phyloP scores from a whole-genome alignment of 140 eudicot species.

The Oenanthe javanica region DNA sequence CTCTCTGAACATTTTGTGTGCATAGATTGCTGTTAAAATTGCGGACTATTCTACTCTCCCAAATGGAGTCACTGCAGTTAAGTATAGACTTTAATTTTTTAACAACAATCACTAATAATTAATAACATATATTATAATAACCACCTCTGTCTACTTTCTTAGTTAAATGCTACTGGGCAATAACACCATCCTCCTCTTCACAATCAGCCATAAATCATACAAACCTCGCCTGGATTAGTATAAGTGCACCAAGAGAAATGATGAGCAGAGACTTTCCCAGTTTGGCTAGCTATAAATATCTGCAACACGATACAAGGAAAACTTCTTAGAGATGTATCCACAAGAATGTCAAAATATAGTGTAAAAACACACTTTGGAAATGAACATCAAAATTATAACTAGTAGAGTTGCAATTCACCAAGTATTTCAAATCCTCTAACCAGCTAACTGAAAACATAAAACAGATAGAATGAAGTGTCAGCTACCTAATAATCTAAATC shows the following conservation, averaged over 20 bases:
- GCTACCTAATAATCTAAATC: background rate
- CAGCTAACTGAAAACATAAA: background rate
- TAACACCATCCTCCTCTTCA: background rate
- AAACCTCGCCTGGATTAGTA: too few relatives aligned
- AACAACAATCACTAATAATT: background rate
- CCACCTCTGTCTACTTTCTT: background rate
- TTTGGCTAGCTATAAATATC: background rate
- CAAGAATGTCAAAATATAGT: background rate
- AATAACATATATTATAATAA: background rate
- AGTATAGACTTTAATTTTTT: background rate
- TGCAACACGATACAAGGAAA: background rate
- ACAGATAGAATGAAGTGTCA: background rate
- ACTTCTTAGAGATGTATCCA: background rate
- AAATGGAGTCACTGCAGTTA: constrained; percentile 1
- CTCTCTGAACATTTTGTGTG: background rate
- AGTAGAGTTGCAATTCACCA: background rate
- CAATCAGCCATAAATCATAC: background rate
- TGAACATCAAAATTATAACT: background rate
- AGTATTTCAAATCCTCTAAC: background rate
- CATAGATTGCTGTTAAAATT: background rate
- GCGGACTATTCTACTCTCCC: background rate
- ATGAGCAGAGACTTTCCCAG: background rate
- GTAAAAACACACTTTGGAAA: background rate
- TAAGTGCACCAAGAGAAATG: background rate
- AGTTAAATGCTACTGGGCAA: background rate